phyloP scores from a whole-genome alignment of 2,329 filamentous ascomycete genomes.

The Colletotrichum filicis region DNA sequence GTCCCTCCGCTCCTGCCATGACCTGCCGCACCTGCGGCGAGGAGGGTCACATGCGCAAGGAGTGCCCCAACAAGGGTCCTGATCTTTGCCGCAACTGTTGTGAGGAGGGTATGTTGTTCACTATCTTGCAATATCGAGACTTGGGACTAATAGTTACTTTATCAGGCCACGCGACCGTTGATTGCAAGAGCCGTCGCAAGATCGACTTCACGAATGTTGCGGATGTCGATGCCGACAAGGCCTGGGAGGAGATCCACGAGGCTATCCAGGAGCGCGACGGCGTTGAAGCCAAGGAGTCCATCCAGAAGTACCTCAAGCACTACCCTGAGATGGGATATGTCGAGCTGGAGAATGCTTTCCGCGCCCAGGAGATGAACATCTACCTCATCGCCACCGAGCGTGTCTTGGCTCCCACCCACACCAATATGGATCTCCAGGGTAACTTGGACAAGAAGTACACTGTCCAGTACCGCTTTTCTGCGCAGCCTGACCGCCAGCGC shows the following conservation, averaged over 20 bases:
- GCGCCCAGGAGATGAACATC: slow-evolving; percentile 61
- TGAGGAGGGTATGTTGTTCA: slow-evolving; percentile 60
- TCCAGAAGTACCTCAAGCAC: slow-evolving; percentile 71
- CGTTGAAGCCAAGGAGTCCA: slow-evolving; percentile 70
- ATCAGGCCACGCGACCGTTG: slow-evolving; percentile 63
- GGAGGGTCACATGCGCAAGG: slow-evolving; percentile 65
- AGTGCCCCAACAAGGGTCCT: slow-evolving; percentile 71
- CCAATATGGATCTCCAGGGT: slow-evolving; percentile 79
- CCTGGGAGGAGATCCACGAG: slow-evolving; percentile 66
- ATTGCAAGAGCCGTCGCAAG: slow-evolving; percentile 70
- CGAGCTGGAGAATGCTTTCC: slow-evolving; percentile 71
- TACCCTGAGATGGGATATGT: slow-evolving; percentile 66
- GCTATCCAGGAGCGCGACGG: slow-evolving; percentile 67
- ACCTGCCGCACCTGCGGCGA: slow-evolving; percentile 71
- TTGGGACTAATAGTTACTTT: neutral
- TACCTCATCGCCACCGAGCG: slow-evolving; percentile 74
- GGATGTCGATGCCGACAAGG: slow-evolving; percentile 62
- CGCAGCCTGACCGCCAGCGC: slow-evolving; percentile 67
- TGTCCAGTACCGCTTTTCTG: slow-evolving; percentile 70
- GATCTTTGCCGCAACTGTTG: slow-evolving; percentile 71
- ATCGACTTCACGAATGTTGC: slow-evolving; percentile 64
- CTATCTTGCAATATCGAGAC: neutral
- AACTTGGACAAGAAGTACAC: slow-evolving; percentile 73
- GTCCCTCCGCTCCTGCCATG: slow-evolving; percentile 67
- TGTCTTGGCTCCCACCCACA: slow-evolving; percentile 65